Evolutionary conservation across 257 asterid genomes (phyloP), one percentile per base, ranked within the genome.

Genomic region (Capsicum chinense): DNA sequence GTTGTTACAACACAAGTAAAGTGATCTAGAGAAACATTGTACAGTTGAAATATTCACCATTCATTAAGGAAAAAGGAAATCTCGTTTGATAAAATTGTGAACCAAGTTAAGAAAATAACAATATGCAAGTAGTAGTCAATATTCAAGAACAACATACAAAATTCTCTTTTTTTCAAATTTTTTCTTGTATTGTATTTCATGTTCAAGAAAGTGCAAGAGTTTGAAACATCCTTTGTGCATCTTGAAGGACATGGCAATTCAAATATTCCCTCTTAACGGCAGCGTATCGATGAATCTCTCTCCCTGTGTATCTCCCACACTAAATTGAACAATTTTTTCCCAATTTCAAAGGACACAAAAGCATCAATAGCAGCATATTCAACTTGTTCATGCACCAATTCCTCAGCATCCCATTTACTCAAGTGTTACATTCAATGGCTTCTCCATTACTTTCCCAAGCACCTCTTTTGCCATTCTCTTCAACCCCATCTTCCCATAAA

Each of bases 21-120:
- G 76, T 83, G 81, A 85, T 57, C 52, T 56, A 14, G 70, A 78
- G 58, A 52, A 83, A 87, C 83, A 54, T 64, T 93, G 95, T 94
- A 94, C 92, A 93, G 94, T 84, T 87, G 59, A 89, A 86, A 87
- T 87, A 88, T 90, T 68, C 85, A 26, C 33, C 33, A 83, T 83
- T 83, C 21, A 67, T 83, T 67, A 68, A 50, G 80, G 56, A 67
- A 48, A 35, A 48, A 35, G 7, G 44, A 83, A 67, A 68, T 76
- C 63, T 76, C 81, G 52, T 76, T 76, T 76, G 48, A 76, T 76
- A 13, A 76, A 67, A 26, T 21, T 12, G 19, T 73, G 80, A 73
- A 50, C 19, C 81, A 76, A 19, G 8, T 76, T 19, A 21, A 76
- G 14, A 76, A 52, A 76, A 26, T 76, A 74, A 39, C 42, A 39